Conservation (phyloP, 495 filamentous ascomycete species). For the Hyaloscypha finlandica region DNA sequence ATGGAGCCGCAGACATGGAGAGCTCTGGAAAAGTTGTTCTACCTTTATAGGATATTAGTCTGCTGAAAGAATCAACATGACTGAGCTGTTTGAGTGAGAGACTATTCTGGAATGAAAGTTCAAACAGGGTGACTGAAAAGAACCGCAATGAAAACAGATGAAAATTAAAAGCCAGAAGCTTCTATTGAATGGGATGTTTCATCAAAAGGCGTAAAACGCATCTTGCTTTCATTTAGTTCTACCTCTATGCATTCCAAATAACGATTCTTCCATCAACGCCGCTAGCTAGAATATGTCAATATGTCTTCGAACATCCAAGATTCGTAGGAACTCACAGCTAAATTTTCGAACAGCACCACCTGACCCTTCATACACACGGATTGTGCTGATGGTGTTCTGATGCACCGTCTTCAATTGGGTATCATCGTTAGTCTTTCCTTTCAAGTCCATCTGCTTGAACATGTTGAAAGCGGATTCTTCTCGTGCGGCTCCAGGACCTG, state of each 20-base stretch:
- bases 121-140: not conserved
- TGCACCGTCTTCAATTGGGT: conserved; percentile 94
- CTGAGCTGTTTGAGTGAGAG: not conserved
- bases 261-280: conserved; percentile 95
- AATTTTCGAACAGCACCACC: conserved; percentile 72
- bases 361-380: conserved; percentile 71
- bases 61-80: conserved; percentile 7
- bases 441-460: conserved; percentile 98
- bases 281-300: conserved; percentile 61
- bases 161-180: conserved; percentile 1
- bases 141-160: not conserved
- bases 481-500: conserved; percentile 45
- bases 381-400: conserved; percentile 90
- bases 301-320: conserved; percentile 36
- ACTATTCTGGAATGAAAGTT: not conserved
- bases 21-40: not conserved
- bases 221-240: conserved; percentile 21
- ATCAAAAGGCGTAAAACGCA: conserved; percentile 16
- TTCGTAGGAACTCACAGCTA: conserved; percentile 68
- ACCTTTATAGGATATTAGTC: not conserved
- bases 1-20: not conserved
- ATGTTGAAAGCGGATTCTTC: conserved; percentile 89
- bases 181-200: not conserved
- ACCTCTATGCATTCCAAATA: conserved; percentile 56
- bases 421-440: conserved; percentile 85